A percentile compares a stretch with the other conserved stretches of the same genome.
Conservation (phyloP, 306 rosid species). For the Rubus idaeus region DNA sequence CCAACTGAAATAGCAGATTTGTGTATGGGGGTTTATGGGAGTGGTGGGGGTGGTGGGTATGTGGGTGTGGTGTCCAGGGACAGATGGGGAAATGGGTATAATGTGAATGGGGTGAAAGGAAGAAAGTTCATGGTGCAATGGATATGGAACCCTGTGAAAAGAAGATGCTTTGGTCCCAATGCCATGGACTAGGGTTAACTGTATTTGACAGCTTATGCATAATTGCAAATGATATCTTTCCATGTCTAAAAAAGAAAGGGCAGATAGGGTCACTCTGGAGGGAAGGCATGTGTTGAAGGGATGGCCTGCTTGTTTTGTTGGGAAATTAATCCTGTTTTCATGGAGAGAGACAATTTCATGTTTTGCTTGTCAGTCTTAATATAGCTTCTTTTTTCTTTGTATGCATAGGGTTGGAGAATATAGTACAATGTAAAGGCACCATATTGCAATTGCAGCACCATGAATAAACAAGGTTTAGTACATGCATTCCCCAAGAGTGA, state of each 20-base stretch:
- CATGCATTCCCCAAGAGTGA: not conserved
- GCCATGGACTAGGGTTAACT: slow-evolving; percentile 34
- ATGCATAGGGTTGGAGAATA: slow-evolving; percentile 11
- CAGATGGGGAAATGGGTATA: slow-evolving; percentile 44
- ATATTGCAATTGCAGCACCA: slow-evolving; percentile 12
- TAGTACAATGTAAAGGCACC: slow-evolving; percentile 7
- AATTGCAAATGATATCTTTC: not conserved
- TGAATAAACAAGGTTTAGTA: slow-evolving; percentile 1
- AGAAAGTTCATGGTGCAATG: slow-evolving; percentile 53
- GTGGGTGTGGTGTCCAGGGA: slow-evolving; percentile 44
- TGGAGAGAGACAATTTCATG: not conserved
- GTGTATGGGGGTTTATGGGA: slow-evolving; percentile 55
- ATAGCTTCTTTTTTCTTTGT: slow-evolving; percentile 2
- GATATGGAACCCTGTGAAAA: slow-evolving; percentile 51
- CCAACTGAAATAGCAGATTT: slow-evolving; percentile 59
- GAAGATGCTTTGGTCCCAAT: slow-evolving; percentile 59
- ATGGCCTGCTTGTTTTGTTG: not conserved
- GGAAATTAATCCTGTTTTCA: not conserved
- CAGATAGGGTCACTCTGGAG: not conserved
- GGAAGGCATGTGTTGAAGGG: not conserved
- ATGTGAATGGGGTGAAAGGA: slow-evolving; percentile 46
- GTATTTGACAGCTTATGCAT: not conserved
- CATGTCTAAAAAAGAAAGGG: not conserved
- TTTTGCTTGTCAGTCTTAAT: not conserved
- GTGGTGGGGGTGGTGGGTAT: slow-evolving; percentile 57